phyloP scores from a whole-genome alignment of 208 protist species.

The Crithidia bombi region DNA sequence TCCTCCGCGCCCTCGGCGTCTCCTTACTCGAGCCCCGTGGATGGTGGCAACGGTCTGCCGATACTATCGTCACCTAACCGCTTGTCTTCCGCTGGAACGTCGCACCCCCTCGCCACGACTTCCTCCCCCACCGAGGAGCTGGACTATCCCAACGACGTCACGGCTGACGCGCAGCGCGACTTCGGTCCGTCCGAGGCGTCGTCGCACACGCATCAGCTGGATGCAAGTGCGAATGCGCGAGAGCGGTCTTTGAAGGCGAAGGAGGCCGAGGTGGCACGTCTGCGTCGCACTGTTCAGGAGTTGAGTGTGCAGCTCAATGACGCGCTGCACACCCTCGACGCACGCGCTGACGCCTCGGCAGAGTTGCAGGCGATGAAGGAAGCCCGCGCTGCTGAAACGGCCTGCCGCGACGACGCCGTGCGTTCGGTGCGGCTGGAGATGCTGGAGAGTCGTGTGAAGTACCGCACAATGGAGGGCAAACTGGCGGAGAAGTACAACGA shows the following conservation, averaged over 20 bases:
- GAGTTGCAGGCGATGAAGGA: conserved; percentile 51
- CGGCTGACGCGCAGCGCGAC: neutral
- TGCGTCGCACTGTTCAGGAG: conserved; percentile 59
- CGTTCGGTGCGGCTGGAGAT: conserved; percentile 51
- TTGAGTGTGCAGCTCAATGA: conserved; percentile 60
- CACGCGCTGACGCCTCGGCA: conserved; percentile 53
- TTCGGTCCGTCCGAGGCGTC: neutral
- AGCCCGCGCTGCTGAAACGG: conserved; percentile 32
- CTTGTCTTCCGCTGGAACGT: neutral
- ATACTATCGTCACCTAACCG: neutral
- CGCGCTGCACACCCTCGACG: conserved; percentile 58
- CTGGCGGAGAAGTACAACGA: conserved; percentile 42
- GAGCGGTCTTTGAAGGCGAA: conserved; percentile 32
- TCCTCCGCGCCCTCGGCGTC: neutral
- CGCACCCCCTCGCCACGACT: neutral
- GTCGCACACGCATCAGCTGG: neutral
- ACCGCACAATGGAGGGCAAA: conserved; percentile 60
- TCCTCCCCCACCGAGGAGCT: too few relatives aligned
- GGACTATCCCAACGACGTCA: too few relatives aligned
- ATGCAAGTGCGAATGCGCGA: neutral
- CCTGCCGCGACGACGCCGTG: conserved; percentile 30
- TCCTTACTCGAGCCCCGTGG: neutral
- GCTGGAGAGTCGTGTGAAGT: conserved; percentile 78
- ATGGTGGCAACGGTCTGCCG: neutral
- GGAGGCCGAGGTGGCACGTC: conserved; percentile 50